These are phyloP conservation scores for Colletotrichum tropicale DNA, from an alignment of 2,329 filamentous ascomycete genomes.

Conservation along the genomic window DNA sequence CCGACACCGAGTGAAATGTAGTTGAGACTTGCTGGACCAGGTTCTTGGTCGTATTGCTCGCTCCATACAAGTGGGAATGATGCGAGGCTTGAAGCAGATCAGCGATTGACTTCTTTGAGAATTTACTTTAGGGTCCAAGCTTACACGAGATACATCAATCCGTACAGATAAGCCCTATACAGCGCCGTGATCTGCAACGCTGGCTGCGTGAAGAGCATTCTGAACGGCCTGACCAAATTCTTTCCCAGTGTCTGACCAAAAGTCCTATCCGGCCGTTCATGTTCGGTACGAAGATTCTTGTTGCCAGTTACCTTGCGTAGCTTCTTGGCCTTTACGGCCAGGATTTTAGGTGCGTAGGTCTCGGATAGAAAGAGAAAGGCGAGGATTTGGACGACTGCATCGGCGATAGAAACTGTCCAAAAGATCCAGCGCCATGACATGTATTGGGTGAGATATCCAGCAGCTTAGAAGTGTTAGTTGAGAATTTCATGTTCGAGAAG, in stretches of 20 bases:
- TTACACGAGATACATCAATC: conserved; percentile 56
- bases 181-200: conserved; percentile 54
- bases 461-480: conserved; percentile 25
- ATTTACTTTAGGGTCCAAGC: neutral
- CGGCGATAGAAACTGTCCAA: conserved; percentile 44
- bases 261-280: conserved; percentile 27
- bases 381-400: conserved; percentile 34
- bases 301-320: conserved; percentile 34
- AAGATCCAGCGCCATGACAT: conserved; percentile 50
- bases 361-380: conserved; percentile 43
- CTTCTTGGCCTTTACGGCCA: conserved; percentile 28
- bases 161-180: conserved; percentile 55
- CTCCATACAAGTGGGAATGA: conserved; percentile 57
- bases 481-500: too few species aligned
- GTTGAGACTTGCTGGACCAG: conserved; percentile 52
- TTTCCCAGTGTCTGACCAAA: conserved; percentile 27
- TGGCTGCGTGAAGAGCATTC: conserved; percentile 54
- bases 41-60: conserved; percentile 49
- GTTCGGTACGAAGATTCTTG: conserved; percentile 28
- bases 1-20: conserved; percentile 59
- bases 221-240: conserved; percentile 48
- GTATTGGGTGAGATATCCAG: conserved; percentile 41
- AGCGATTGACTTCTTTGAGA: neutral
- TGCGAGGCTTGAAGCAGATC: conserved; percentile 38
- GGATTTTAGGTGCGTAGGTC: conserved; percentile 39